Percentiles rank a stretch among this genome's conserved stretches.
Evolutionary conservation across 495 filamentous ascomycete species (phyloP).

Genomic region (Neurospora sp.): DNA sequence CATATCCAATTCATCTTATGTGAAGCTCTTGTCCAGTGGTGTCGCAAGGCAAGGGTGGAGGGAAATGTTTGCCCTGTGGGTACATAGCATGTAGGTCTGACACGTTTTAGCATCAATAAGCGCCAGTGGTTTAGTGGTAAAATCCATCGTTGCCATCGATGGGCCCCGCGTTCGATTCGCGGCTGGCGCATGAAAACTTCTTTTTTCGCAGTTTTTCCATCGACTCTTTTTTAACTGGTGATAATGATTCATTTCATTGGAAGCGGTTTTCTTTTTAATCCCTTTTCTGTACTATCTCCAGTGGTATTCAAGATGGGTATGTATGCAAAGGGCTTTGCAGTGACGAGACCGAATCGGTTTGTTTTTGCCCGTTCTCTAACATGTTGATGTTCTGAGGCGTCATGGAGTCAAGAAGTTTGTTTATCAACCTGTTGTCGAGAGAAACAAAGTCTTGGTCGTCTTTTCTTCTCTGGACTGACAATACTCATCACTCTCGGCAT

Average conservation of each 20-base stretch:
- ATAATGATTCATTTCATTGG: background rate
- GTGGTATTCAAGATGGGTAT: background rate
- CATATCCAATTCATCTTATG: background rate
- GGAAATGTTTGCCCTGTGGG: background rate
- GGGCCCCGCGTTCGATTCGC: background rate
- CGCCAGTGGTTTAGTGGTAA: background rate
- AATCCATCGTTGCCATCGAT: background rate
- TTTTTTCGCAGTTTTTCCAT: background rate
- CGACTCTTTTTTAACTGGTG: background rate
- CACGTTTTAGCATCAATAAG: background rate
- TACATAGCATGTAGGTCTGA: background rate
- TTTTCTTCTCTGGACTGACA: no score
- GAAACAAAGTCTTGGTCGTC: no score
- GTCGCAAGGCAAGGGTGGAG: background rate
- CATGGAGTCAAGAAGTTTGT: no score
- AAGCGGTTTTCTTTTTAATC: background rate
- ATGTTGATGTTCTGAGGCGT: background rate
- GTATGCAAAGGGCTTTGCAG: background rate
- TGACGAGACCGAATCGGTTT: background rate
- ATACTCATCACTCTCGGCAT: no score
- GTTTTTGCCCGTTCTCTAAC: no score
- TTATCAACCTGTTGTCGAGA: no score
- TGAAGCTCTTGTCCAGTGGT: background rate
- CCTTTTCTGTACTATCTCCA: background rate
- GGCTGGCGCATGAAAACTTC: background rate